Evolutionary conservation across 1,284 basidiomycete species (phyloP), one percentile per base, ranked within the genome.

Genomic region (Gomphus sp.): DNA sequence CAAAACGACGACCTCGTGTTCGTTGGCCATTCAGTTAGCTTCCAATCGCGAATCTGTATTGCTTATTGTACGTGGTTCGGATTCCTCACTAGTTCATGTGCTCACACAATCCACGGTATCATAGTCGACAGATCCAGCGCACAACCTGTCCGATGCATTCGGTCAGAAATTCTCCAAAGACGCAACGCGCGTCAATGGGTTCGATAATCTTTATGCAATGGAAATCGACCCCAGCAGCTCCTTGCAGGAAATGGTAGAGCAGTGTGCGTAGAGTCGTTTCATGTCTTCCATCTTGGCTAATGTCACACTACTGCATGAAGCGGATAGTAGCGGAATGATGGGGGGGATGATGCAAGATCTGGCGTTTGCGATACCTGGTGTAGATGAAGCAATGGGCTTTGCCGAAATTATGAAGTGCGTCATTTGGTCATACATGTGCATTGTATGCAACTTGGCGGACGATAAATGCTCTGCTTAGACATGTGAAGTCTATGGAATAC

Each of bases 401-500:
- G 97, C 96, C 0, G 96, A 99, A 73, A 97, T 99, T 73, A 99
- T 99, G 97, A 99, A 99, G 93, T 94, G 62, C 62, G 82, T 75
- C 22, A 31, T 31, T 16, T 14, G n/a, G 18, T n/a, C 31, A 8
- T 34, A 25, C 43, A 44, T n/a, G 34, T 18, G 51, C 22, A 34
- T 25, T 12, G 14, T n/a, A 25, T 44, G 2, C 39, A 41, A 39
- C 52, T 12, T 48, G 14, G 18, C 28, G 9, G 33, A 34, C 22
- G 51, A 34, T 36, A n/a, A 16, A 43, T 43, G 6, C 47, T 31
- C 12, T 59, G 18, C 49, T 1, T 64, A 96, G 93, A 70, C 95
- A 98, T 72, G 97, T 99, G 73, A 98, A 99, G 75, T 97, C 93
- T n/a, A 98, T 99, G 96, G 87, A 98, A 74, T 99, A 97, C 77